These are phyloP conservation scores for Xylariaceae sp. DNA, from an alignment of 2,329 filamentous ascomycete species.

Conservation along the genomic window DNA sequence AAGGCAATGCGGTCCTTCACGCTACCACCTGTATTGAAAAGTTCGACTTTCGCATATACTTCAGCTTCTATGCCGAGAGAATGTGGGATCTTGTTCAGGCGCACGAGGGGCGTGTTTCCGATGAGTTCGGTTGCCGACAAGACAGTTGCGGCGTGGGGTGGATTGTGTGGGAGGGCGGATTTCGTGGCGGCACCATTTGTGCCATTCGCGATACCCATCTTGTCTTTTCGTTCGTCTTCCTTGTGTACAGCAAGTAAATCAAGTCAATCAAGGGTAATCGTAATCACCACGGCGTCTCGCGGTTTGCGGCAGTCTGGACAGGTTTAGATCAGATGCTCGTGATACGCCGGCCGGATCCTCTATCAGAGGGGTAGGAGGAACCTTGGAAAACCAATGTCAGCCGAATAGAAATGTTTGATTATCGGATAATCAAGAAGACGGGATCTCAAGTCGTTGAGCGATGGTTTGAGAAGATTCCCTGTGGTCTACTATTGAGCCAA, in stretches of 20 bases:
- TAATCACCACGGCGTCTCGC: neutral
- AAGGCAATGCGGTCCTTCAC: conserved; percentile 94
- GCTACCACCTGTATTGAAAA: conserved; percentile 90
- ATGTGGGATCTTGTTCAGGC: conserved; percentile 87
- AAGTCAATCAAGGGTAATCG: neutral
- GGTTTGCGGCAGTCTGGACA: too few species aligned
- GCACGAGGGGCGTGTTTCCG: conserved; percentile 92
- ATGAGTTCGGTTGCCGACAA: conserved; percentile 79
- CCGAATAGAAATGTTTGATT: too few species aligned
- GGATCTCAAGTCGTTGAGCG: too few species aligned
- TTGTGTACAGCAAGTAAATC: neutral
- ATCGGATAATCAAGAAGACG: too few species aligned
- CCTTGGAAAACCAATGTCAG: too few species aligned
- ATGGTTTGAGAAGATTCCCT: too few species aligned
- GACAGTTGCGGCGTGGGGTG: conserved; percentile 30
- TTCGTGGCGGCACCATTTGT: conserved; percentile 14
- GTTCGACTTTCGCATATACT: conserved; percentile 87
- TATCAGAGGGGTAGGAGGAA: too few species aligned
- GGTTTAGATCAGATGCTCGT: too few species aligned
- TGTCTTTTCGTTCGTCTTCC: neutral
- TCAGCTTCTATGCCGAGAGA: conserved; percentile 84
- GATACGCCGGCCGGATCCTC: too few species aligned
- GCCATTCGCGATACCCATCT: conserved; percentile 12
- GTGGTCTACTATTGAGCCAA: neutral
- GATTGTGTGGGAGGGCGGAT: conserved; percentile 20